Percentiles rank a stretch among this genome's conserved stretches.
Conservation (phyloP, 352 stramenopile species). For the Phytopythium montanum region DNA sequence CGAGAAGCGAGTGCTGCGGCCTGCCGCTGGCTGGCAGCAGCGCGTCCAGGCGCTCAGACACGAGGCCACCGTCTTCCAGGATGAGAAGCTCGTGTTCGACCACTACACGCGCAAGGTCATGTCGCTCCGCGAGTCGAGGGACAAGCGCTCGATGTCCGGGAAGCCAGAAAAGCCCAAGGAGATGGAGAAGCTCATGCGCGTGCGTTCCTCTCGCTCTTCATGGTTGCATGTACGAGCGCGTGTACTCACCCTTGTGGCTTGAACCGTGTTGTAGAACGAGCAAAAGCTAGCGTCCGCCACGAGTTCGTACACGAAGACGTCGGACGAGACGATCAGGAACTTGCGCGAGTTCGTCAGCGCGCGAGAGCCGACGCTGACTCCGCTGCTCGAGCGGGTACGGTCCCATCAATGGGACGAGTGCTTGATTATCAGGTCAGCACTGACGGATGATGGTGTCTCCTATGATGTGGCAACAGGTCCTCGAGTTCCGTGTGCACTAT, state of each 20-base stretch:
- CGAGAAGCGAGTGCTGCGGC: constrained; percentile 60
- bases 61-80: constrained; percentile 44
- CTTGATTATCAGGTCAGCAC: neutral
- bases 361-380: constrained; percentile 54
- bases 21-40: constrained; percentile 51
- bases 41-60: constrained; percentile 38
- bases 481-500: constrained; percentile 67
- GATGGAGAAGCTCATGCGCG: constrained; percentile 70
- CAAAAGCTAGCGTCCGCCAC: constrained; percentile 70
- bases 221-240: neutral
- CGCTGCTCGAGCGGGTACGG: constrained; percentile 56
- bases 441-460: neutral
- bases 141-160: constrained; percentile 47
- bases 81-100: constrained; percentile 70
- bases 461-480: constrained; percentile 12
- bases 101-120: constrained; percentile 81
- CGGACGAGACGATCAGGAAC: constrained; percentile 52
- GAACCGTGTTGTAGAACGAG: constrained; percentile 38
- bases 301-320: constrained; percentile 61
- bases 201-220: constrained; percentile 12
- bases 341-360: constrained; percentile 58
- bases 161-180: constrained; percentile 72
- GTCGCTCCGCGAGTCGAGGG: constrained; percentile 49
- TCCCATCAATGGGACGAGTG: neutral
- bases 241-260: neutral